Evolutionary conservation across 371 early-diverging fungal genomes (phyloP).

Genomic region (Mycotypha africana): DNA sequence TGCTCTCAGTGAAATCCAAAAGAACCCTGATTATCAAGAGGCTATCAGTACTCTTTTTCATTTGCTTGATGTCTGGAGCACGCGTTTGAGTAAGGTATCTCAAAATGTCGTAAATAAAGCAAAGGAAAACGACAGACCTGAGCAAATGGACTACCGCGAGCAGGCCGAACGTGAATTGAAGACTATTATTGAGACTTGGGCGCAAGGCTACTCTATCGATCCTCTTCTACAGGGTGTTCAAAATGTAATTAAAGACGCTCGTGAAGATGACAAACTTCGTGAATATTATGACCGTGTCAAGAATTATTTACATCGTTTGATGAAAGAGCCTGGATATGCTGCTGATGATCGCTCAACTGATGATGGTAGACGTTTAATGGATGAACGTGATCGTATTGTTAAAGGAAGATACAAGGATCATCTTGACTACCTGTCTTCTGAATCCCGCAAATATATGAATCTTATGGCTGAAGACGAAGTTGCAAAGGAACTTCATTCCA

Average conservation of each 20-base stretch:
- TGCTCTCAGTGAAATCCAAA: constrained; percentile 43
- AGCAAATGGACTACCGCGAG: constrained; percentile 9
- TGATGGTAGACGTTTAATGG: constrained; percentile 25
- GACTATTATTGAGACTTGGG: constrained; percentile 51
- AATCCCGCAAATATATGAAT: constrained; percentile 11
- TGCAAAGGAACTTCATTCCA: constrained; percentile 20
- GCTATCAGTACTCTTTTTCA: constrained; percentile 39
- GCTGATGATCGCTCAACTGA: constrained; percentile 16
- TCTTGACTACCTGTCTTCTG: constrained; percentile 14
- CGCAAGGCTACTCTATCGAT: constrained; percentile 44
- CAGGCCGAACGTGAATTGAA: constrained; percentile 39
- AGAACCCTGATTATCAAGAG: constrained; percentile 45
- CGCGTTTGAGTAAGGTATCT: constrained; percentile 19
- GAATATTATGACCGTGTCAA: constrained; percentile 26
- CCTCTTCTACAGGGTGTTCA: constrained; percentile 31
- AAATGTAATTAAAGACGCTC: constrained; percentile 22
- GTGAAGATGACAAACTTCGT: constrained; percentile 27
- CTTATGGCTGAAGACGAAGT: constrained; percentile 32
- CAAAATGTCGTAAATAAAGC: constrained; percentile 6
- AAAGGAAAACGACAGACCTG: constrained; percentile 4
- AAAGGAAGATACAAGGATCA: constrained; percentile 19
- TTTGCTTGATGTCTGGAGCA: constrained; percentile 34
- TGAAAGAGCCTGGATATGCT: constrained; percentile 26
- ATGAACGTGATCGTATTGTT: constrained; percentile 16
- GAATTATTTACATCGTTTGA: constrained; percentile 16